Conservation (phyloP, 2,329 filamentous ascomycete genomes). For the Escovopsis sp. region DNA sequence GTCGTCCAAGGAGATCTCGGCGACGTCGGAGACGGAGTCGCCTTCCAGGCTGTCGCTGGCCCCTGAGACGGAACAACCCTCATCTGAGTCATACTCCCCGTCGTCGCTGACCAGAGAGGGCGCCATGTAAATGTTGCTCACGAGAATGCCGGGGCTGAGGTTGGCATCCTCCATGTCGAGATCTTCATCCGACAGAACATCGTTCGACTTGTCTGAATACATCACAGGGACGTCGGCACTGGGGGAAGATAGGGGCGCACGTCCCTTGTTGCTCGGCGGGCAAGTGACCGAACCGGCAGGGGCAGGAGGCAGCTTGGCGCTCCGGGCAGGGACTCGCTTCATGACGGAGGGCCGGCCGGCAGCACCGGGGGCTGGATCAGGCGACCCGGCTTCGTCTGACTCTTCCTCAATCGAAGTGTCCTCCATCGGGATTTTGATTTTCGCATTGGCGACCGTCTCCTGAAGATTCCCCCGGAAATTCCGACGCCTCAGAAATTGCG, state of each 20-base stretch:
- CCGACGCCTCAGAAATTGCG: slow-evolving; percentile 45
- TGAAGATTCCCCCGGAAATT: slow-evolving; percentile 47
- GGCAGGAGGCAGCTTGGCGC: slow-evolving; percentile 34
- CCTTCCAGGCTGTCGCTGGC: slow-evolving; percentile 41
- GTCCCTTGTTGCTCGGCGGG: slow-evolving; percentile 44
- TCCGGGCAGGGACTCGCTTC: slow-evolving; percentile 42
- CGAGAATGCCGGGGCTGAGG: slow-evolving; percentile 52
- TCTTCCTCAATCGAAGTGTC: slow-evolving; percentile 40
- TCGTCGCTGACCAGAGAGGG: slow-evolving; percentile 71
- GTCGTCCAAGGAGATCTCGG: slow-evolving; percentile 47
- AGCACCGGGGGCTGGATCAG: slow-evolving; percentile 6
- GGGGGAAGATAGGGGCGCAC: slow-evolving; percentile 24
- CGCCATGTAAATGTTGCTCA: slow-evolving; percentile 52
- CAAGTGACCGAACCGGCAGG: slow-evolving; percentile 26
- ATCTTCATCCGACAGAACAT: slow-evolving; percentile 27
- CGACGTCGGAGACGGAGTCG: slow-evolving; percentile 45
- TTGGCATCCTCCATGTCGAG: slow-evolving; percentile 43
- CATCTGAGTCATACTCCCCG: slow-evolving; percentile 61
- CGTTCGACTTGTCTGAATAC: slow-evolving; percentile 10
- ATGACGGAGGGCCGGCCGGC: slow-evolving; percentile 29
- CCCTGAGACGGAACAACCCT: slow-evolving; percentile 45
- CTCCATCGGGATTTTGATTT: slow-evolving; percentile 36
- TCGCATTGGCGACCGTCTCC: slow-evolving; percentile 44
- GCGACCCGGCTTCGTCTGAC: slow-evolving; percentile 23
- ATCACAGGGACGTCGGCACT: slow-evolving; percentile 11